phyloP scores from a whole-genome alignment of 306 rosid species.

The Amphicarpaea edgeworthii region DNA sequence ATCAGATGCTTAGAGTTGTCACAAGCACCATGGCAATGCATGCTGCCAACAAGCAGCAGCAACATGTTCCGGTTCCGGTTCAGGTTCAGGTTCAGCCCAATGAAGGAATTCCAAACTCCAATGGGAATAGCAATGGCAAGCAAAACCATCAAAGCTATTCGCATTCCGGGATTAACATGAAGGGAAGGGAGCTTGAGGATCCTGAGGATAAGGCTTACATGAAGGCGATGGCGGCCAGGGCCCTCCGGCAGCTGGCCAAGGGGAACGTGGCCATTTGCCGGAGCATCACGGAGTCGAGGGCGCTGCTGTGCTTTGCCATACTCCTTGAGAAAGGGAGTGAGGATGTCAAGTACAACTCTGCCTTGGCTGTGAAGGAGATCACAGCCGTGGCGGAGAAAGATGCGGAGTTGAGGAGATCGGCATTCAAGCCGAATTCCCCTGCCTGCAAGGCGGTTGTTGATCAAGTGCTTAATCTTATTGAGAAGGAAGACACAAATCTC shows the following conservation, averaged over 20 bases:
- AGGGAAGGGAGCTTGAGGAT: conserved; percentile 76
- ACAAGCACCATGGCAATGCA: conserved; percentile 64
- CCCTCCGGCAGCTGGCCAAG: conserved; percentile 70
- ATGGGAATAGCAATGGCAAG: conserved; percentile 50
- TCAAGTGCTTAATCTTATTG: conserved; percentile 69
- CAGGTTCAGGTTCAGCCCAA: conserved; percentile 26
- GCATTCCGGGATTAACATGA: conserved; percentile 54
- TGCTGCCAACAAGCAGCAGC: conserved; percentile 49
- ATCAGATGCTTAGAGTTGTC: conserved; percentile 69
- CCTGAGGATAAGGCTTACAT: conserved; percentile 70
- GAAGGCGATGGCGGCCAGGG: conserved; percentile 90
- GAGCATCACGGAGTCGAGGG: conserved; percentile 83
- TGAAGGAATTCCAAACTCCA: conserved; percentile 27
- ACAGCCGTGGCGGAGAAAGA: conserved; percentile 78
- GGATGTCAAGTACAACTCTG: conserved; percentile 70
- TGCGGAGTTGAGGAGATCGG: conserved; percentile 76
- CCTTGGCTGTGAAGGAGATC: conserved; percentile 87
- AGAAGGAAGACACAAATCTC: conserved; percentile 67
- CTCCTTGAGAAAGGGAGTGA: conserved; percentile 73
- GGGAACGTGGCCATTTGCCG: conserved; percentile 73
- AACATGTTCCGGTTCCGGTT: conserved; percentile 19
- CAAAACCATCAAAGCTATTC: conserved; percentile 52
- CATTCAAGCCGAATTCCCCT: conserved; percentile 87
- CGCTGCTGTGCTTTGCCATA: conserved; percentile 79
- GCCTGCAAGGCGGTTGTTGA: conserved; percentile 88